These are phyloP conservation scores for Apium graveolens DNA, from an alignment of 129 eudicot species.

Conservation along the genomic window DNA sequence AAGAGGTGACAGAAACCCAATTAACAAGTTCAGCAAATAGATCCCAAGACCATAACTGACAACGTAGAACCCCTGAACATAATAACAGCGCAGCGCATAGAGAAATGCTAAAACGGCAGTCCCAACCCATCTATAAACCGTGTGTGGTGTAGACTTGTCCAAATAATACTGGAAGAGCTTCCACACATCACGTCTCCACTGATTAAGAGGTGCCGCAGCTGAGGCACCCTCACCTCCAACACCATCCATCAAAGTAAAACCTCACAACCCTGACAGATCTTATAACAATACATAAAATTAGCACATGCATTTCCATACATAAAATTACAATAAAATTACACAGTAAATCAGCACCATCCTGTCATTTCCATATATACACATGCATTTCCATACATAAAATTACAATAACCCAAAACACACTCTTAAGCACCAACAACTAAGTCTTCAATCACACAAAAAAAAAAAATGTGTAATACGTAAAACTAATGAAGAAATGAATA, in stretches of 20 bases:
- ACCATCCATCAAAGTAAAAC: conserved; percentile 46
- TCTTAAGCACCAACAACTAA: neutral
- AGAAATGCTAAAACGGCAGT: conserved; percentile 40
- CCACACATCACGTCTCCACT: conserved; percentile 50
- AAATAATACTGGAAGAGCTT: conserved; percentile 61
- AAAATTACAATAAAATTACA: neutral
- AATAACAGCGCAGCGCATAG: conserved; percentile 48
- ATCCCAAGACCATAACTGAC: conserved; percentile 73
- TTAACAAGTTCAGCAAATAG: conserved; percentile 72
- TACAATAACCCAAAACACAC: neutral
- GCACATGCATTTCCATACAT: neutral
- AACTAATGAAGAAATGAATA: neutral
- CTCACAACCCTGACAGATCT: conserved; percentile 22
- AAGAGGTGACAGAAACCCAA: conserved; percentile 80
- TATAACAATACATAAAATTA: conserved; percentile 19
- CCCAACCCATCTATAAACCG: conserved; percentile 59
- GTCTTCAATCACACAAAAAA: neutral
- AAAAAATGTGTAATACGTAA: no score
- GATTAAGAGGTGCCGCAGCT: conserved; percentile 41
- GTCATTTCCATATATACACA: neutral
- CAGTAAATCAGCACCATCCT: conserved; percentile 16
- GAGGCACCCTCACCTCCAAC: conserved; percentile 40
- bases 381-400: neutral
- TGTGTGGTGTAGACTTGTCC: conserved; percentile 77
- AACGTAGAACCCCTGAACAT: conserved; percentile 67